Base-by-base conservation (phyloP, 768 basidiomycete genomes). In the Leucocoprinus birnbaumii region DNA sequence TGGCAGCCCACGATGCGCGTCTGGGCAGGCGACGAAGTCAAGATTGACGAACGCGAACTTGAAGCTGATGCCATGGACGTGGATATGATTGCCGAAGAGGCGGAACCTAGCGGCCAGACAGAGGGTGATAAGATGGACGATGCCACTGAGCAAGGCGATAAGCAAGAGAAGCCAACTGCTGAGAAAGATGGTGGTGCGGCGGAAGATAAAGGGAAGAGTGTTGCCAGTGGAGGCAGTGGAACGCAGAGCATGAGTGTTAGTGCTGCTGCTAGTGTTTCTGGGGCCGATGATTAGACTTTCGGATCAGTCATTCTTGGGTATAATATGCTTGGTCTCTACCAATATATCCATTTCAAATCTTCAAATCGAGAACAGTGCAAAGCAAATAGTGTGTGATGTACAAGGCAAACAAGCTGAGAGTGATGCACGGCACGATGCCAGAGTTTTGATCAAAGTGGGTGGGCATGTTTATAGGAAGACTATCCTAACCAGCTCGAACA, bases 1-100 rank as follows among this genome's bases (percentile, higher is more conserved):
- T 99, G 97, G 97, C 91, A 94, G 66, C 95, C 96, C 14, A 93
- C 90, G 16, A 89, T 92, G 81, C 89, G 92, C 19, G 86, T 98
- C 27, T 95, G 92, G 85, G 91, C 92, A 2, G 91, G 91, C 2
- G 95, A 94, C 50, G 89, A 87, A 61, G 84, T 94, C 55, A 88
- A 84, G 63, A 79, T 96, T 26, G 85, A 91, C 55, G 87, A 89
- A 58, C 87, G 86, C 68, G 92, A 96, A 65, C 75, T 97, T 52
- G 94, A 96, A 66, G 75, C 76, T 43, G 87, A 89, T 58, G 77
- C 80, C 10, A 91, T 91, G 89, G 82, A 91, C 22, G 63, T 89
- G 3, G 89, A 90, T 67, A 66, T 63, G 52, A 69, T 71, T n/a
- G 51, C 25, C 48, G 58, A 40, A 54, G 69, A 61, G 50, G 60